Conservation (phyloP, 257 asterid genomes). For the Capsicum chinense region DNA sequence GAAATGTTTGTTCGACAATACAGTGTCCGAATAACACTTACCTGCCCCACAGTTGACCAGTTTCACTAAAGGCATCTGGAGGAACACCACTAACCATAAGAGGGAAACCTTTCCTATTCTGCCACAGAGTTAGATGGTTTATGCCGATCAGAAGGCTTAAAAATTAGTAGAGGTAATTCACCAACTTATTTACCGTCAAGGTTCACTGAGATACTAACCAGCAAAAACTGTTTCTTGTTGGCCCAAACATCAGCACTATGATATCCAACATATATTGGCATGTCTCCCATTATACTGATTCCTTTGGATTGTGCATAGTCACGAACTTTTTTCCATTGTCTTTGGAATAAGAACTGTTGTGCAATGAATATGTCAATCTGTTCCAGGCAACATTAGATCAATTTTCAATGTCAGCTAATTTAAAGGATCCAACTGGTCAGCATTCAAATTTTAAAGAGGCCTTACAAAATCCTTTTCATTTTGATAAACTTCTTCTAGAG, state of each 20-base stretch:
- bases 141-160: conserved; percentile 34
- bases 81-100: conserved; percentile 96
- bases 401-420: not conserved
- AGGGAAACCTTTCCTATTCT: conserved; percentile 82
- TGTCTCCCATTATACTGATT: conserved; percentile 97
- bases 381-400: conserved; percentile 32
- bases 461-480: conserved; percentile 84
- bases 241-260: conserved; percentile 99
- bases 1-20: not conserved
- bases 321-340: conserved; percentile 92
- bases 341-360: conserved; percentile 91
- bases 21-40: conserved; percentile 30
- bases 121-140: conserved; percentile 38
- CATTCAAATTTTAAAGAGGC: conserved; percentile 33
- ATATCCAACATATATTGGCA: conserved; percentile 99
- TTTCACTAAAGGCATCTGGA: conserved; percentile 95
- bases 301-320: conserved; percentile 80
- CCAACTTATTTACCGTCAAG: not conserved
- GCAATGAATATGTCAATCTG: conserved; percentile 94
- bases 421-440: conserved; percentile 1
- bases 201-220: conserved; percentile 59
- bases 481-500: conserved; percentile 88
- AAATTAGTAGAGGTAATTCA: conserved; percentile 27
- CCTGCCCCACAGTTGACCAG: conserved; percentile 99
- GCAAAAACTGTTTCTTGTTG: conserved; percentile 82